phyloP scores from a whole-genome alignment of 2,329 filamentous ascomycete species.

The Coleophoma cylindrospora region DNA sequence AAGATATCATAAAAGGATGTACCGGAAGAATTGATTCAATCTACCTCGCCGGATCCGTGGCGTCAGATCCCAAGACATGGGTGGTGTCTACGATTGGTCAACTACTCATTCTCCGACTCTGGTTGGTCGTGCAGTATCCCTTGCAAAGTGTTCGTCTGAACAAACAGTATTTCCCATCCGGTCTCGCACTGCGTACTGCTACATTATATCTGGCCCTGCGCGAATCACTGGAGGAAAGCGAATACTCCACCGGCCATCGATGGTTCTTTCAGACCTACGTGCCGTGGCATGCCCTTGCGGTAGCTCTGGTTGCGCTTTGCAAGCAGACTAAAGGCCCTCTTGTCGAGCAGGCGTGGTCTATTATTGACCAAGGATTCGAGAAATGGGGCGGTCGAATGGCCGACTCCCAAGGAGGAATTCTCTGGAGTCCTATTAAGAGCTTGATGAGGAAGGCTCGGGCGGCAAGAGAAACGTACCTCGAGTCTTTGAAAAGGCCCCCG shows the following conservation, averaged over 20 bases:
- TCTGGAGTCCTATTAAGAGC: constrained; percentile 51
- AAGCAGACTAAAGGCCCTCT: constrained; percentile 30
- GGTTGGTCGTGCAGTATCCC: not conserved
- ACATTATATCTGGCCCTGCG: constrained; percentile 29
- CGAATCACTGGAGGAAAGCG: not conserved
- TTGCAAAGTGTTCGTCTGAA: not conserved
- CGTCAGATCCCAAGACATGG: not conserved
- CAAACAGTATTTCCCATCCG: too few relatives aligned
- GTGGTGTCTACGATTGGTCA: not conserved
- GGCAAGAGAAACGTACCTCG: constrained; percentile 12
- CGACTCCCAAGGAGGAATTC: constrained; percentile 40
- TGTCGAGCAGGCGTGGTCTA: constrained; percentile 35
- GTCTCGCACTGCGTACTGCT: constrained; percentile 33
- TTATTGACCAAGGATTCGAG: constrained; percentile 40
- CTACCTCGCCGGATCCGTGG: not conserved
- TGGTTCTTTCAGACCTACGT: constrained; percentile 46
- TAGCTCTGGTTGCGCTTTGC: constrained; percentile 46
- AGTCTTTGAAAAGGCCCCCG: too few relatives aligned
- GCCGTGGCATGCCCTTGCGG: constrained; percentile 51
- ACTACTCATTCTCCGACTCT: not conserved
- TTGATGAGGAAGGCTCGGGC: constrained; percentile 44
- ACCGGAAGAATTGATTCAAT: not conserved
- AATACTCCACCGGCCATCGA: constrained; percentile 30
- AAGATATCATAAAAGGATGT: not conserved
- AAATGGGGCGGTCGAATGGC: constrained; percentile 40